A percentile compares a stretch with the other conserved stretches of the same genome.
These are phyloP conservation scores for Brachypodium distachyon DNA, from an alignment of 202 grass and related monocot species.

Conservation along the genomic window DNA sequence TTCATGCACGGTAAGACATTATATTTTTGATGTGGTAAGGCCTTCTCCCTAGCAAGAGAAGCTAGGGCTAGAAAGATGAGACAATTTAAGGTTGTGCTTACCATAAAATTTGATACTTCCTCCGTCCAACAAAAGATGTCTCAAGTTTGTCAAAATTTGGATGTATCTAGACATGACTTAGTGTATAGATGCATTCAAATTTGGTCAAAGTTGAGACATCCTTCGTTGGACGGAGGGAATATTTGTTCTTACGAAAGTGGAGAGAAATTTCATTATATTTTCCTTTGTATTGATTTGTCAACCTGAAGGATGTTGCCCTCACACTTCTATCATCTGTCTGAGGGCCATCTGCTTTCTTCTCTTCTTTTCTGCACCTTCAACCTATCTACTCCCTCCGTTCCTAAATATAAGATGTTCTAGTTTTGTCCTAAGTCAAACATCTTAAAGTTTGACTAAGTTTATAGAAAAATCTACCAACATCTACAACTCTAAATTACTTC, in stretches of 20 bases:
- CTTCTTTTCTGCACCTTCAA: background rate
- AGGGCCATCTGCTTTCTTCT: background rate
- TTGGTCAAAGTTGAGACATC: too few species aligned
- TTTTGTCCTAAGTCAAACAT: too few species aligned
- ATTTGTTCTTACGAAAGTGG: background rate
- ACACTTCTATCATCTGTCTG: background rate
- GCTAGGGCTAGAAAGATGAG: background rate
- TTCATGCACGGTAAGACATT: background rate
- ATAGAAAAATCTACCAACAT: too few species aligned
- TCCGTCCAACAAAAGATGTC: too few species aligned
- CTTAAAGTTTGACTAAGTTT: too few species aligned
- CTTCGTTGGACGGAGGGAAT: too few species aligned
- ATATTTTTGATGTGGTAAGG: background rate
- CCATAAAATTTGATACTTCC: background rate
- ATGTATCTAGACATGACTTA: too few species aligned
- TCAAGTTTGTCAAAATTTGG: too few species aligned
- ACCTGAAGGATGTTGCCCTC: background rate
- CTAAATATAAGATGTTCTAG: too few species aligned
- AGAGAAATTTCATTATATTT: background rate
- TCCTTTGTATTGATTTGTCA: background rate
- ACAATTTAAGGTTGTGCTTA: too few species aligned
- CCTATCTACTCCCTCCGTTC: background rate
- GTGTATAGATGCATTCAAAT: too few species aligned
- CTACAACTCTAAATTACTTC: too few species aligned
- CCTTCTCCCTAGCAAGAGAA: background rate